Percentiles rank a stretch among this genome's conserved stretches.
These are phyloP conservation scores for Penicillium lagena DNA, from an alignment of 495 filamentous ascomycete species.

Conservation along the genomic window DNA sequence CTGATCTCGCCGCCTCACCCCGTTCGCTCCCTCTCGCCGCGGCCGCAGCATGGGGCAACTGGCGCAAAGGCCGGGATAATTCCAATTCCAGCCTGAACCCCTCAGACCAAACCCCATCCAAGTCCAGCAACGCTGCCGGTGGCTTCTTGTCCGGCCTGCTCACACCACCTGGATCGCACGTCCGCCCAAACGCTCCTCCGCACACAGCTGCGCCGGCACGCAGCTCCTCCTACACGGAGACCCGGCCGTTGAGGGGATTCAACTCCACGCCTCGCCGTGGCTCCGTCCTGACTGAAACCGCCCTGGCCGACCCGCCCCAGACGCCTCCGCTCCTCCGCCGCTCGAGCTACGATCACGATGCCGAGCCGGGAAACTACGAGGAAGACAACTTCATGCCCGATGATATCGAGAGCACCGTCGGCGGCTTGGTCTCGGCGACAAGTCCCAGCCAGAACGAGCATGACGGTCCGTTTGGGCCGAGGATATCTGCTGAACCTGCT, in stretches of 20 bases:
- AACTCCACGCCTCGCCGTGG: conserved; percentile 24
- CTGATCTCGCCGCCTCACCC: conserved; percentile 64
- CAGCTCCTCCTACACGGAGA: conserved; percentile 30
- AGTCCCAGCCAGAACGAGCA: conserved; percentile 20
- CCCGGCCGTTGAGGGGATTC: conserved; percentile 28
- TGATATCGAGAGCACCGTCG: conserved; percentile 36
- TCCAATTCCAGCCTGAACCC: conserved; percentile 27
- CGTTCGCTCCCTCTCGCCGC: conserved; percentile 76
- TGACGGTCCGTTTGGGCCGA: conserved; percentile 32
- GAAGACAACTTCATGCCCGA: conserved; percentile 24
- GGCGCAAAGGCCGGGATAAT: conserved; percentile 57
- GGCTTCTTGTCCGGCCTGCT: conserved; percentile 67
- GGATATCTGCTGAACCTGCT: conserved; percentile 15
- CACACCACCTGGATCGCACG: conserved; percentile 70
- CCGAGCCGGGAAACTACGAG: conserved; percentile 42
- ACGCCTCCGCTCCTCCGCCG: conserved; percentile 68
- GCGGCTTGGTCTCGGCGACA: conserved; percentile 32
- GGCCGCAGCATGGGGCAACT: conserved; percentile 80
- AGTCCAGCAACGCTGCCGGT: conserved; percentile 41
- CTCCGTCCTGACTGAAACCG: conserved; percentile 27
- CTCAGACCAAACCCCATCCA: conserved; percentile 59
- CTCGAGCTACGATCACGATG: conserved; percentile 67
- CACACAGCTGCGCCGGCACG: conserved; percentile 35
- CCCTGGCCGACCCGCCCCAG: conserved; percentile 39
- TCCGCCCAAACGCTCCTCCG: conserved; percentile 46